These are phyloP conservation scores for Ulvella scutata DNA, from an alignment of 139 green algal species.

Conservation along the genomic window DNA sequence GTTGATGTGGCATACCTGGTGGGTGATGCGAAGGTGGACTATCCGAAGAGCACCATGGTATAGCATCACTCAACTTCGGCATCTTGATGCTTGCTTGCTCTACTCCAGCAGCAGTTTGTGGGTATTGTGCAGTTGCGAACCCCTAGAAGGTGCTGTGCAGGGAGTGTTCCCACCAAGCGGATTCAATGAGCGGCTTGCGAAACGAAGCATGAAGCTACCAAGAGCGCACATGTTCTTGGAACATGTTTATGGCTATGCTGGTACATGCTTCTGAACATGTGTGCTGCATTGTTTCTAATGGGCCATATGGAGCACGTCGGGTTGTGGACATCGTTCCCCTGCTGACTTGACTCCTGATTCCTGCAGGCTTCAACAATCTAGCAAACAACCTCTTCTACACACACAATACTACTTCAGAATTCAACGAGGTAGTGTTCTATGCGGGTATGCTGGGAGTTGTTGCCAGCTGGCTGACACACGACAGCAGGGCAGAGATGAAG, in stretches of 20 bases:
- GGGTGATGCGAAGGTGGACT: slow-evolving; percentile 36
- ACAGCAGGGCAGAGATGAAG: slow-evolving; percentile 7
- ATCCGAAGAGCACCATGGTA: slow-evolving; percentile 15
- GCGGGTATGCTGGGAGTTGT: slow-evolving; percentile 34
- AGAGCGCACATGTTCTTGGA: slow-evolving; percentile 40
- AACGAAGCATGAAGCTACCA: slow-evolving; percentile 21
- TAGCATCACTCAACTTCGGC: neutral
- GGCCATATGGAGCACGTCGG: neutral
- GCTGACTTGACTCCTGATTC: neutral
- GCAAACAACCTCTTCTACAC: slow-evolving; percentile 43
- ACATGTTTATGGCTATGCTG: slow-evolving; percentile 44
- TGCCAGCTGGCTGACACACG: slow-evolving; percentile 20
- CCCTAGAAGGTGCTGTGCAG: neutral
- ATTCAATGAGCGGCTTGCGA: slow-evolving; percentile 23
- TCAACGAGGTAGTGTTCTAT: slow-evolving; percentile 37
- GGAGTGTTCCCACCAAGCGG: slow-evolving; percentile 35
- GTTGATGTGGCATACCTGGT: slow-evolving; percentile 27
- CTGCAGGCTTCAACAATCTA: slow-evolving; percentile 18
- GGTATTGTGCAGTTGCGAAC: neutral
- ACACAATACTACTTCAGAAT: slow-evolving; percentile 16
- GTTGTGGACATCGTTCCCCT: too few relatives aligned
- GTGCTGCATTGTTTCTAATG: neutral
- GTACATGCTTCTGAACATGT: neutral
- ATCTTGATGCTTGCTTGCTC: neutral
- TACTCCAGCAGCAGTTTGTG: neutral